A percentile compares a stretch with the other conserved stretches of the same genome.
These are phyloP conservation scores for Trichoderma sp. DNA, from an alignment of 2,329 filamentous ascomycete genomes.

Conservation along the genomic window DNA sequence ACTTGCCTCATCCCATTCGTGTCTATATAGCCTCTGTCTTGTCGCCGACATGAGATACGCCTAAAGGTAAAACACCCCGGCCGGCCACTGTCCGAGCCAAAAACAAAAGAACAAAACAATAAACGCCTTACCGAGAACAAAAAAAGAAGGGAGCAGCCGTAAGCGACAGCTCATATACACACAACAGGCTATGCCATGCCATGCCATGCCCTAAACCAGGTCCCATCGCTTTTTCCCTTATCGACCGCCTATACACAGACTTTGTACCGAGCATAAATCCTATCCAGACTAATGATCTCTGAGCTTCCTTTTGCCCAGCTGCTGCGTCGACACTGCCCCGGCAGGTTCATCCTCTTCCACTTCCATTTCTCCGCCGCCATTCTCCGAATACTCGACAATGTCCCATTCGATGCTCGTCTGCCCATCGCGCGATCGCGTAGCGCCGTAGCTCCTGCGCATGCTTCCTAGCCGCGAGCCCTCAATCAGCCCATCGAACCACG, in stretches of 20 bases:
- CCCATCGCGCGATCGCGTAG: conserved; percentile 57
- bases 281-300: conserved; percentile 36
- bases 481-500: conserved; percentile 83
- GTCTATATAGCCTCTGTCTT: background rate
- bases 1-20: background rate
- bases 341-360: conserved; percentile 35
- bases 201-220: background rate
- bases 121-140: background rate
- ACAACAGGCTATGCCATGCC: background rate
- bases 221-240: background rate
- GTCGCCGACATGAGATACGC: background rate
- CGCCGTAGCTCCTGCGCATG: conserved; percentile 59
- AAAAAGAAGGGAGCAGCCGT: background rate
- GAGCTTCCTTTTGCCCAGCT: conserved; percentile 52
- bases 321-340: conserved; percentile 32
- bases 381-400: conserved; percentile 67
- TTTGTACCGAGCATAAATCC: background rate
- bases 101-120: background rate
- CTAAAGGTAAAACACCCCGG: background rate
- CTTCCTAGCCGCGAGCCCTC: conserved; percentile 71
- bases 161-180: background rate
- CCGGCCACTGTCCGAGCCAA: background rate
- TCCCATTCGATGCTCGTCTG: conserved; percentile 75
- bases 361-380: conserved; percentile 32
- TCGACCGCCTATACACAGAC: background rate